Evolutionary conservation across 495 filamentous ascomycete species (phyloP).

Genomic region (Aspergillus panamensis): DNA sequence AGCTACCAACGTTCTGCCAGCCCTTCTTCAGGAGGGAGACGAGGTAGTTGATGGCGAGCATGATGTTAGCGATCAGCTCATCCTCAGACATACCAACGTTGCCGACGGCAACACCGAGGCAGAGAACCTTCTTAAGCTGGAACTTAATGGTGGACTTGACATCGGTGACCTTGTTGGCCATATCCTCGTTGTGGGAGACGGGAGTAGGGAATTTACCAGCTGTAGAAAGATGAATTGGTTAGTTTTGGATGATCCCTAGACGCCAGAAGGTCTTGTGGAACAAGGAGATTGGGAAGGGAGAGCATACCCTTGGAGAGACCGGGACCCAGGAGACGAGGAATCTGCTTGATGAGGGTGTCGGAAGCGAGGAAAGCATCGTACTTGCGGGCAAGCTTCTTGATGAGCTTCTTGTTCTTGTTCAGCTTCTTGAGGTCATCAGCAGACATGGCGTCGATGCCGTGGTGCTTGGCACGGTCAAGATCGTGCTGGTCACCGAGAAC

Average conservation of each 20-base stretch:
- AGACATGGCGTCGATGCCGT: conserved; percentile 95
- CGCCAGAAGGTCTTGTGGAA: neutral
- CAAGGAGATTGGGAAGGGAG: neutral
- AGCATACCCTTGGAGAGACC: conserved; percentile 93
- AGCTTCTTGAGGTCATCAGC: conserved; percentile 99
- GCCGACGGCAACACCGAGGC: conserved; percentile 97
- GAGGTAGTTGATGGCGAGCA: conserved; percentile 99
- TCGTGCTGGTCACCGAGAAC: conserved; percentile 99
- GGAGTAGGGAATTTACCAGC: conserved; percentile 99
- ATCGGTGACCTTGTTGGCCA: conserved; percentile 89
- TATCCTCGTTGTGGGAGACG: conserved; percentile 91
- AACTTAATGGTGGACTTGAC: conserved; percentile 99
- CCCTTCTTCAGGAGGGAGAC: conserved; percentile 99
- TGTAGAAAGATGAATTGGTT: conserved; percentile 31
- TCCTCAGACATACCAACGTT: conserved; percentile 97
- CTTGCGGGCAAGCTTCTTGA: conserved; percentile 99
- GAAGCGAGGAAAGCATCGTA: conserved; percentile 99
- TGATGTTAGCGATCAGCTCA: conserved; percentile 92
- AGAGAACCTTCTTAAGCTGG: conserved; percentile 99
- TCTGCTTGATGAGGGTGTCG: conserved; percentile 97
- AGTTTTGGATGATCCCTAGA: conserved; percentile 8
- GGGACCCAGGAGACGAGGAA: conserved; percentile 96
- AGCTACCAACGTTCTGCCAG: conserved; percentile 99
- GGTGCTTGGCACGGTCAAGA: conserved; percentile 99
- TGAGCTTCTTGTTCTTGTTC: conserved; percentile 99